Evolutionary conservation across 176 grass and related monocot species (phyloP).

Genomic region (Saccharum officinarum): DNA sequence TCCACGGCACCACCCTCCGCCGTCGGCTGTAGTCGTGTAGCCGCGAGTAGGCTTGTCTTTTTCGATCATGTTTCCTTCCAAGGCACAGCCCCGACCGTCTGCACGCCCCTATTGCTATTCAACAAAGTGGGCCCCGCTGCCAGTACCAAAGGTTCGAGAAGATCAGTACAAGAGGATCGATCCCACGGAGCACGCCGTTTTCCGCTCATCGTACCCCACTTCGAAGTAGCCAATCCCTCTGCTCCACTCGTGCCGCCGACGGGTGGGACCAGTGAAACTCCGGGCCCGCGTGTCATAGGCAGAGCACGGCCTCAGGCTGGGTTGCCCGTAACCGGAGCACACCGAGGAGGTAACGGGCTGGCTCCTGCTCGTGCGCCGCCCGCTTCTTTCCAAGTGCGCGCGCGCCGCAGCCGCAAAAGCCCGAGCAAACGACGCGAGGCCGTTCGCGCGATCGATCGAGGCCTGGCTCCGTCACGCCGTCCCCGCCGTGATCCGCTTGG

Average conservation of each 20-base stretch:
- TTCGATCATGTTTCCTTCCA: neutral
- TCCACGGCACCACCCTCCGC: too few species aligned
- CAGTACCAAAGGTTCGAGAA: too few species aligned
- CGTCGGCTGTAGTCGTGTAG: neutral
- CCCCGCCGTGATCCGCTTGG: conserved; percentile 5
- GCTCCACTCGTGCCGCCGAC: neutral
- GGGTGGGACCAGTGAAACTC: rapidly evolving
- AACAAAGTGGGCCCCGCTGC: neutral
- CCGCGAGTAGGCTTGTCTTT: neutral
- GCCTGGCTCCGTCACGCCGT: neutral
- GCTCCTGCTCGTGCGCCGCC: conserved; percentile 7
- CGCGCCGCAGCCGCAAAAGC: neutral
- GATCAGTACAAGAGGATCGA: neutral
- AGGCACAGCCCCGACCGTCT: neutral
- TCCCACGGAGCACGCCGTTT: neutral
- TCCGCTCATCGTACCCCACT: neutral
- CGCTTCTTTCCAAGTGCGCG: neutral
- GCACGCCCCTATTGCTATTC: neutral
- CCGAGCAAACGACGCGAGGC: conserved; percentile 18
- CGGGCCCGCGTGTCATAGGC: neutral
- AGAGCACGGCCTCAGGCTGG: neutral
- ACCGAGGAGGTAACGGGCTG: too few species aligned
- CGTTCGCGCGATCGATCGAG: neutral
- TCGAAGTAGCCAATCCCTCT: neutral
- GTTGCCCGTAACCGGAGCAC: neutral